A percentile compares a stretch with the other conserved stretches of the same genome.
These are phyloP conservation scores for Peniophora sp. DNA, from an alignment of 1,284 basidiomycete genomes.

Conservation along the genomic window DNA sequence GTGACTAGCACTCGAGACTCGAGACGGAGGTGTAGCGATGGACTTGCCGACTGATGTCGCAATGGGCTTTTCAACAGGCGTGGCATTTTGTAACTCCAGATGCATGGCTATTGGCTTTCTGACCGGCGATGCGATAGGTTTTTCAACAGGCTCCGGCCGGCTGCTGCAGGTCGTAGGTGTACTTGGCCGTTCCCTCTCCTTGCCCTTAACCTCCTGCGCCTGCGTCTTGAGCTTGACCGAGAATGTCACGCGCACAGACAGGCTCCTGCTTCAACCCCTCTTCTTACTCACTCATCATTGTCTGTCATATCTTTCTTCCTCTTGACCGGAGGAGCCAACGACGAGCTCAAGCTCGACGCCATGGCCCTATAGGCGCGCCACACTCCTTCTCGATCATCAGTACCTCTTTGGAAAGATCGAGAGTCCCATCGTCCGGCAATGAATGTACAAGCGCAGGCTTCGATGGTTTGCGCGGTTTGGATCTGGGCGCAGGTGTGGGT, in stretches of 20 bases:
- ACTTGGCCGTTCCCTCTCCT: conserved; percentile 13
- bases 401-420: conserved; percentile 73
- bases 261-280: conserved; percentile 57
- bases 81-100: neutral
- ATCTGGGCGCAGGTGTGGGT: conserved; percentile 18
- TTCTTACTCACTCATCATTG: conserved; percentile 42
- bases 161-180: neutral
- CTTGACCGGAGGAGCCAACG: conserved; percentile 7
- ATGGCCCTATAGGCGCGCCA: conserved; percentile 26
- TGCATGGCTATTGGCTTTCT: neutral
- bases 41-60: too few relatives aligned
- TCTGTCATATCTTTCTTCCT: conserved; percentile 10
- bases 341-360: conserved; percentile 4
- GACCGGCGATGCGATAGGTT: too few relatives aligned
- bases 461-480: conserved; percentile 36
- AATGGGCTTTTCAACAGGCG: neutral
- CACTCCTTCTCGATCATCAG: conserved; percentile 62
- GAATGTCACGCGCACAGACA: conserved; percentile 14
- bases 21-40: neutral
- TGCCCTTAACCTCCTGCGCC: conserved; percentile 13
- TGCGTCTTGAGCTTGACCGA: conserved; percentile 12
- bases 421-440: conserved; percentile 60
- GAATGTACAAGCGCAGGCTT: conserved; percentile 39
- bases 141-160: too few relatives aligned
- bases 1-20: neutral